A percentile compares a stretch with the other conserved stretches of the same genome.
These are phyloP conservation scores for Phytophthora hybrid DNA, from an alignment of 352 stramenopile genomes.

Conservation along the genomic window DNA sequence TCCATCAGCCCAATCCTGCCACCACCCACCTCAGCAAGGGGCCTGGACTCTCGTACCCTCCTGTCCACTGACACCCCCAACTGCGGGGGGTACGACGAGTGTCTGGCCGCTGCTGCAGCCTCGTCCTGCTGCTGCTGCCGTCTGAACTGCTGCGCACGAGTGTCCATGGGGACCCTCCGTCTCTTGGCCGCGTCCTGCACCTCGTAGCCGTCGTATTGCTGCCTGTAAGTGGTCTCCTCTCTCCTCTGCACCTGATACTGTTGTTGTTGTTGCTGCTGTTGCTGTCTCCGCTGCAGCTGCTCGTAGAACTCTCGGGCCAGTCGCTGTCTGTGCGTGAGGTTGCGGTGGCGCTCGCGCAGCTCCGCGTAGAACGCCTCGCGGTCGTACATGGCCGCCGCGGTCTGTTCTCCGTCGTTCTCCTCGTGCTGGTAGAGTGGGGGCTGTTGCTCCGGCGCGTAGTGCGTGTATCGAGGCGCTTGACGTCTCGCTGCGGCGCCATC, in stretches of 20 bases:
- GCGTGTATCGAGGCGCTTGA: conserved; percentile 14
- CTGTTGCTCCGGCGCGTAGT: too few species aligned
- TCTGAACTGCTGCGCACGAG: background rate
- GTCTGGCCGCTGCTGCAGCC: background rate
- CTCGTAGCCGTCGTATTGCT: background rate
- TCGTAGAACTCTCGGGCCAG: conserved; percentile 24
- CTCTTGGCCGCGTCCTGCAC: conserved; percentile 2
- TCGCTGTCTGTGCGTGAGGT: conserved; percentile 26
- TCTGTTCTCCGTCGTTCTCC: background rate
- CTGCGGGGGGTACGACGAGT: background rate
- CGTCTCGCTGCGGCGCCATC: background rate
- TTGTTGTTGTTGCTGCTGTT: background rate
- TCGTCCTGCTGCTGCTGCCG: background rate
- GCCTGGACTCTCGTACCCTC: background rate
- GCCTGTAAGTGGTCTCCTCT: background rate
- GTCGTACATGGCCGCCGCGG: background rate
- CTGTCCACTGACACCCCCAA: background rate
- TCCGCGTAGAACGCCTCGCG: conserved; percentile 31
- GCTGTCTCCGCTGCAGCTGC: background rate
- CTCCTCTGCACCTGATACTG: too few species aligned
- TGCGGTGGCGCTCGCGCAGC: conserved; percentile 32
- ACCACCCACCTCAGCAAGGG: background rate
- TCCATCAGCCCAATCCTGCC: too few species aligned
- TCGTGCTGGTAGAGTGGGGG: conserved; percentile 1
- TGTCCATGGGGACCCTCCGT: background rate